Evolutionary conservation across 805 yeast species (phyloP).

Genomic region (Candida multigemmis): DNA sequence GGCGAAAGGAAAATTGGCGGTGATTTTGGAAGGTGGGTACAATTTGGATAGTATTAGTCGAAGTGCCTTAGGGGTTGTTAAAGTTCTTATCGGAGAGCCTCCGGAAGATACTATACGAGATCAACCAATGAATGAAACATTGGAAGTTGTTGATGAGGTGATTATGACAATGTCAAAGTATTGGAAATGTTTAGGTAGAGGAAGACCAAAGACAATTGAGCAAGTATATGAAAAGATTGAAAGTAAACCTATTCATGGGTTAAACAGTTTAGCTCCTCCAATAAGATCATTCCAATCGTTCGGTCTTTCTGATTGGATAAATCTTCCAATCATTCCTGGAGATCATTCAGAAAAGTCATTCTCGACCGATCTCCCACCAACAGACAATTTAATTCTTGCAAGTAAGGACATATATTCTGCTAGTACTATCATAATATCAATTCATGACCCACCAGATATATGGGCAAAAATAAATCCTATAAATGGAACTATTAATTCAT

Average conservation of each 20-base stretch:
- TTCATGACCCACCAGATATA: conserved; percentile 88
- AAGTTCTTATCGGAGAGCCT: conserved; percentile 88
- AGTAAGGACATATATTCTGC: conserved; percentile 59
- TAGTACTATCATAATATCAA: conserved; percentile 56
- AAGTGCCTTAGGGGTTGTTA: conserved; percentile 87
- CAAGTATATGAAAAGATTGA: conserved; percentile 29
- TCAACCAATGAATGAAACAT: conserved; percentile 67
- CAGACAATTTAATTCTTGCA: conserved; percentile 61
- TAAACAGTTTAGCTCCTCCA: conserved; percentile 59
- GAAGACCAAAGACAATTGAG: conserved; percentile 34
- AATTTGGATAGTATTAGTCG: conserved; percentile 84
- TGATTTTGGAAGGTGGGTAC: conserved; percentile 94
- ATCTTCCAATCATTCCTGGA: conserved; percentile 48
- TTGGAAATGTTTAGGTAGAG: conserved; percentile 81
- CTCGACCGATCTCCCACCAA: conserved; percentile 34
- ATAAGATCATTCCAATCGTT: conserved; percentile 63
- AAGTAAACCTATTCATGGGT: conserved; percentile 13
- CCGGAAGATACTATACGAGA: conserved; percentile 66
- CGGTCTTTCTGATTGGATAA: conserved; percentile 50
- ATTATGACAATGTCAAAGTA: conserved; percentile 70
- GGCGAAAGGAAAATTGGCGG: conserved; percentile 84
- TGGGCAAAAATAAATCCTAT: conserved; percentile 83
- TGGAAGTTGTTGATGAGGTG: conserved; percentile 76
- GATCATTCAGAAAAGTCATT: conserved; percentile 14
- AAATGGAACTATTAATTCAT: conserved; percentile 68